Conservation (phyloP, 2,329 filamentous ascomycete species). For the Trichoderma oligosporum region DNA sequence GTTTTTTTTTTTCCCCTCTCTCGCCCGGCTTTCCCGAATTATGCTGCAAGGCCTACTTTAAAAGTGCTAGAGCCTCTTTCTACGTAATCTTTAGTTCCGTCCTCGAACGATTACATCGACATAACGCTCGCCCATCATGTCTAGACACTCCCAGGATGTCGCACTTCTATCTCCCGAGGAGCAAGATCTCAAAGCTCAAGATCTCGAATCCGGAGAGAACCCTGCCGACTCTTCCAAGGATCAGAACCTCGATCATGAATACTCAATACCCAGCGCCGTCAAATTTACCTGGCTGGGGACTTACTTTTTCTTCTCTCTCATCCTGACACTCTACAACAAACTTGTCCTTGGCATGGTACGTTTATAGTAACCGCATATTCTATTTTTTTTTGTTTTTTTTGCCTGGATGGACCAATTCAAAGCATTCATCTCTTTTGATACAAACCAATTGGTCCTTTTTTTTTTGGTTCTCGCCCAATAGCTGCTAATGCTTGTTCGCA, state of each 20-base stretch:
- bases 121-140: conserved; percentile 27
- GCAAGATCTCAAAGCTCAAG: conserved; percentile 26
- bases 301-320: conserved; percentile 49
- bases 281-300: conserved; percentile 49
- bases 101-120: neutral
- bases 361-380: conserved; percentile 12
- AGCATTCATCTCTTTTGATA: neutral
- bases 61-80: neutral
- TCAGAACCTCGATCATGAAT: conserved; percentile 43
- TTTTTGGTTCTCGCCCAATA: neutral
- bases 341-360: conserved; percentile 50
- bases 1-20: neutral
- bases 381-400: neutral
- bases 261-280: conserved; percentile 42
- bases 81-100: neutral
- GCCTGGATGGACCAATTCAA: no score
- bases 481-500: neutral
- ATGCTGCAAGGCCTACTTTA: conserved; percentile 9
- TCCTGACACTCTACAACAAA: conserved; percentile 58
- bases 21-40: neutral
- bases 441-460: no score
- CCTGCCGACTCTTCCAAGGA: conserved; percentile 30
- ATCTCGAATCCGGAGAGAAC: conserved; percentile 28
- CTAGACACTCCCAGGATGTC: conserved; percentile 31
- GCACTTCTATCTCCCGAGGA: conserved; percentile 33